These are phyloP conservation scores for Fusarium sp. DNA, from an alignment of 2,329 filamentous ascomycete species.

Conservation along the genomic window DNA sequence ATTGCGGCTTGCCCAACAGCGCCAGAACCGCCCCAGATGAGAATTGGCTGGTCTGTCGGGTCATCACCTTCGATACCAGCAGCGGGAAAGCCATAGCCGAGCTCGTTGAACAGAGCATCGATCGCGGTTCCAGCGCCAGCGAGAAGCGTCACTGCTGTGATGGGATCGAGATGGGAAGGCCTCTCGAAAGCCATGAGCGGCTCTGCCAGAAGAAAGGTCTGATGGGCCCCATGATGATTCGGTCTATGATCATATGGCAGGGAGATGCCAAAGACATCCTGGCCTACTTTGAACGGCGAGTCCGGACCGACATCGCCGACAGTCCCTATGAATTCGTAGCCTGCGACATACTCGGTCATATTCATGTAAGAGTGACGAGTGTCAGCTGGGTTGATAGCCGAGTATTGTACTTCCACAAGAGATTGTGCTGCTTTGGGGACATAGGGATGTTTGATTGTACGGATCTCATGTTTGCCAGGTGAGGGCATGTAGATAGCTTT, in stretches of 20 bases:
- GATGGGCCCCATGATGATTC: slow-evolving; percentile 26
- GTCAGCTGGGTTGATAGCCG: slow-evolving; percentile 33
- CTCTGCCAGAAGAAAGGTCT: slow-evolving; percentile 28
- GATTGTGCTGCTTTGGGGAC: slow-evolving; percentile 5
- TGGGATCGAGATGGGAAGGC: slow-evolving; percentile 5
- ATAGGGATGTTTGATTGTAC: neutral
- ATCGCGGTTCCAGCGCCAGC: neutral
- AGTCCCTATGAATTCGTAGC: slow-evolving; percentile 26
- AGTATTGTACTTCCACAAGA: slow-evolving; percentile 32
- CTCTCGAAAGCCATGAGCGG: slow-evolving; percentile 4
- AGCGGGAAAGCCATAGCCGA: neutral
- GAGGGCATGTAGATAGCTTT: slow-evolving; percentile 20
- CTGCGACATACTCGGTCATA: slow-evolving; percentile 15
- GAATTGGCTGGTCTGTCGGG: neutral
- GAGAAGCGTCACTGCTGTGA: slow-evolving; percentile 3
- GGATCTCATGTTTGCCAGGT: neutral
- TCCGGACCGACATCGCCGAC: slow-evolving; percentile 2
- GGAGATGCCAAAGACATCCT: slow-evolving; percentile 27
- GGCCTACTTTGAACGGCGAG: slow-evolving; percentile 8
- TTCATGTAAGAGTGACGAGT: slow-evolving; percentile 28
- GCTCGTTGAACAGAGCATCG: slow-evolving; percentile 12
- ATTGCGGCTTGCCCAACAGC: slow-evolving; percentile 20
- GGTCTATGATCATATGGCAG: slow-evolving; percentile 20
- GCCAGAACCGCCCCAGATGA: slow-evolving; percentile 23
- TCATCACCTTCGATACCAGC: neutral